phyloP scores from a whole-genome alignment of 108 stramenopile species.

The Mayamaea pseudoterrestris region DNA sequence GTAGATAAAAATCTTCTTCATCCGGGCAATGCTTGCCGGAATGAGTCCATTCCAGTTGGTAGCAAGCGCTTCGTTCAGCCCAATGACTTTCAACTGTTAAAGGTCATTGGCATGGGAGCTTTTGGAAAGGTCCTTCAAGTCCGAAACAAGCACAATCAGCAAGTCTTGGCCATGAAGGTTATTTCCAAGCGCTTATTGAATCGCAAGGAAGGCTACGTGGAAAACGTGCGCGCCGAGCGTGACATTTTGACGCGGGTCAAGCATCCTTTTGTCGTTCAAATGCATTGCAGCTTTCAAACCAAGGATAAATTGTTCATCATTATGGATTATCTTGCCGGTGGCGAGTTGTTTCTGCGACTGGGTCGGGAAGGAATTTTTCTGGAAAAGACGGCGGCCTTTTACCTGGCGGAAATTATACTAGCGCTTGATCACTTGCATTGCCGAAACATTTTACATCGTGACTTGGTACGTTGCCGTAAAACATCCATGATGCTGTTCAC shows the following conservation, averaged over 20 bases:
- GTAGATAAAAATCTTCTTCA: too few species aligned
- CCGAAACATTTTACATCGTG: constrained; percentile 88
- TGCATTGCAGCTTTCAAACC: constrained; percentile 96
- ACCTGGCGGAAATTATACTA: constrained; percentile 92
- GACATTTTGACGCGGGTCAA: constrained; percentile 86
- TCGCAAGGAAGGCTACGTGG: constrained; percentile 65
- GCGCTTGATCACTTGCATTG: constrained; percentile 87
- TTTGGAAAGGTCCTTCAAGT: constrained; percentile 98
- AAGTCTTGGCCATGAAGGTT: constrained; percentile 92
- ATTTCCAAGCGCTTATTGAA: constrained; percentile 87
- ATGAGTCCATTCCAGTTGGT: too few species aligned
- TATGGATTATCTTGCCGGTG: constrained; percentile 95
- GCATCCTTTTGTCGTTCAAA: constrained; percentile 92
- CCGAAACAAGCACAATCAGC: constrained; percentile 57
- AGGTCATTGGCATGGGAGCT: constrained; percentile 94
- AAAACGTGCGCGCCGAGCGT: constrained; percentile 84
- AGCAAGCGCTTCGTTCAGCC: constrained; percentile 49
- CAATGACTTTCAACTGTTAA: constrained; percentile 79
- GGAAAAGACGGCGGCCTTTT: constrained; percentile 82
- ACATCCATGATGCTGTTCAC: background rate
- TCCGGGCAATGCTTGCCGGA: too few species aligned
- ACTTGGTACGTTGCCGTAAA: constrained; percentile 28
- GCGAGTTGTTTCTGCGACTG: constrained; percentile 87
- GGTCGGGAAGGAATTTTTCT: constrained; percentile 57
- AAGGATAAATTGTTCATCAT: constrained; percentile 88